phyloP scores from a whole-genome alignment of 1,284 basidiomycete species.

The Salmacisia buchloeana region DNA sequence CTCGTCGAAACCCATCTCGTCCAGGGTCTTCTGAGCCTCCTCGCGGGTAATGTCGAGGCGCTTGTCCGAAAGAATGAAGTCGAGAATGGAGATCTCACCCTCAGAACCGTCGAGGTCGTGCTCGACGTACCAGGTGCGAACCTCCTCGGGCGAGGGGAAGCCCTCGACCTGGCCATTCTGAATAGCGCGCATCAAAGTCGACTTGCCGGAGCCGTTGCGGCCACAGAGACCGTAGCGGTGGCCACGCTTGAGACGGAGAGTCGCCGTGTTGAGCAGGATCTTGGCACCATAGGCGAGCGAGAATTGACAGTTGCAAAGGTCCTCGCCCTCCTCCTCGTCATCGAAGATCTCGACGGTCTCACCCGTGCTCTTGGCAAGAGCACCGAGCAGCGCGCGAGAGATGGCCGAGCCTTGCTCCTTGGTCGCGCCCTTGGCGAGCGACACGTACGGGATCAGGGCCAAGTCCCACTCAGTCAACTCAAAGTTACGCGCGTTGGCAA shows the following conservation, averaged over 20 bases:
- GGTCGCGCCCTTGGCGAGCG: constrained; percentile 43
- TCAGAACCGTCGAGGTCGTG: constrained; percentile 51
- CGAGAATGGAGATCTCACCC: constrained; percentile 47
- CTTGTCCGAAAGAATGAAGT: constrained; percentile 47
- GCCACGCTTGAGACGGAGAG: constrained; percentile 50
- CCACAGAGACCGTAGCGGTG: constrained; percentile 51
- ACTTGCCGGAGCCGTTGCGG: constrained; percentile 51
- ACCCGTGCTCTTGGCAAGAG: constrained; percentile 45
- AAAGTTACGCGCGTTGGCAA: constrained; percentile 49
- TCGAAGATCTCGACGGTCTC: constrained; percentile 50
- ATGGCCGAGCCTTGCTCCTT: constrained; percentile 39
- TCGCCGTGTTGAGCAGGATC: constrained; percentile 51
- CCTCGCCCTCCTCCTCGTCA: constrained; percentile 51
- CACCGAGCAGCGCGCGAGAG: constrained; percentile 34
- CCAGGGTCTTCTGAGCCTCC: constrained; percentile 39
- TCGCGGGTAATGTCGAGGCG: constrained; percentile 41
- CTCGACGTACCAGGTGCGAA: constrained; percentile 51
- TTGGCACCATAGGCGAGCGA: constrained; percentile 52
- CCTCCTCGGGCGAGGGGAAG: constrained; percentile 50
- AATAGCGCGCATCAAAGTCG: constrained; percentile 50
- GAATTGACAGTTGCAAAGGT: constrained; percentile 52
- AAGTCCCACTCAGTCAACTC: constrained; percentile 49
- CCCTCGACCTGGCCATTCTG: constrained; percentile 51
- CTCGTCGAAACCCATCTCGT: constrained; percentile 50
- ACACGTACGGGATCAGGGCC: constrained; percentile 44